Percentiles rank a stretch among this genome's conserved stretches.
phyloP scores from a whole-genome alignment of 371 early-diverging fungal genomes.

The Mucor circinelloides region DNA sequence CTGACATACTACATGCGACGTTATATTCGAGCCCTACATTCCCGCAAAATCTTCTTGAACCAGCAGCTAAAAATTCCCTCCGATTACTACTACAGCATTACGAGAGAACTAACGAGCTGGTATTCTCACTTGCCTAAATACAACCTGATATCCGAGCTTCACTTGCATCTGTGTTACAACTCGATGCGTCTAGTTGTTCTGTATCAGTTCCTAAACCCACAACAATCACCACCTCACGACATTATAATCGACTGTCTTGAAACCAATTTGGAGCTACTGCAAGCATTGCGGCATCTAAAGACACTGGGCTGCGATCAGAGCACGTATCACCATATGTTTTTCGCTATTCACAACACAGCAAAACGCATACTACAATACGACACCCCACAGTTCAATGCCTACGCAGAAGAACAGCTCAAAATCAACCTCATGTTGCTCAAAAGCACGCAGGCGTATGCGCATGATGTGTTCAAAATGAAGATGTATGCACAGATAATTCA shows the following conservation, averaged over 20 bases:
- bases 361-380: conserved; percentile 32
- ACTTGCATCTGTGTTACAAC: conserved; percentile 47
- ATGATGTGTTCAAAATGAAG: conserved; percentile 49
- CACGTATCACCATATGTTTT: conserved; percentile 55
- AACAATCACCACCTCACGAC: conserved; percentile 21
- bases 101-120: conserved; percentile 30
- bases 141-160: conserved; percentile 18
- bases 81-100: conserved; percentile 31
- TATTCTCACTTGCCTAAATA: conserved; percentile 18
- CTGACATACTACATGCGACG: conserved; percentile 41
- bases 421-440: conserved; percentile 40
- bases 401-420: conserved; percentile 36
- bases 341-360: conserved; percentile 49
- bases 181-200: conserved; percentile 47
- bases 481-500: conserved; percentile 47
- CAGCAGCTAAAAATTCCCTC: conserved; percentile 26
- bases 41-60: conserved; percentile 24
- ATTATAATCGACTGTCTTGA: conserved; percentile 40
- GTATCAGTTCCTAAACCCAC: conserved; percentile 38
- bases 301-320: conserved; percentile 49
- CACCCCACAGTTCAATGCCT: background rate
- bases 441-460: conserved; percentile 44
- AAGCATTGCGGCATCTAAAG: conserved; percentile 34
- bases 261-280: conserved; percentile 38
- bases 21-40: conserved; percentile 37